Percentiles rank a stretch among this genome's conserved stretches.
Evolutionary conservation across 2,329 filamentous ascomycete genomes (phyloP).

Genomic region (Fusarium nelsonii): DNA sequence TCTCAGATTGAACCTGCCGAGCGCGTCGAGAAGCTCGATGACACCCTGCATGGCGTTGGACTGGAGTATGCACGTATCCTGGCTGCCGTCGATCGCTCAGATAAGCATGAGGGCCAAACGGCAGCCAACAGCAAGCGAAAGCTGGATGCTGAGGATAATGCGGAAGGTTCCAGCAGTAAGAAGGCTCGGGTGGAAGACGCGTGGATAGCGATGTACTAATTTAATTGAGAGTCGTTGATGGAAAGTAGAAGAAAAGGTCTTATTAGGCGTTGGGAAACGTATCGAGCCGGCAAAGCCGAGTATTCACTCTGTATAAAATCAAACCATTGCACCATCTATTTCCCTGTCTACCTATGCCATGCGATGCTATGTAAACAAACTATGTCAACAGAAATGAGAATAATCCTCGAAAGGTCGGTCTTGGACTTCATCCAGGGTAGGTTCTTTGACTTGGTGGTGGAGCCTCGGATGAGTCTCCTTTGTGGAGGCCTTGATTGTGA

Average conservation of each 20-base stretch:
- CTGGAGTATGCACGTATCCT: slow-evolving; percentile 79
- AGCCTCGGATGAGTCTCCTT: not conserved
- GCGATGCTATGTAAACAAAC: slow-evolving; percentile 39
- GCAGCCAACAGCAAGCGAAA: slow-evolving; percentile 62
- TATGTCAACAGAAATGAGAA: slow-evolving; percentile 41
- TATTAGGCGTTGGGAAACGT: slow-evolving; percentile 28
- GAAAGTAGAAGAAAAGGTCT: not conserved
- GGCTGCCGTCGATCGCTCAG: slow-evolving; percentile 57
- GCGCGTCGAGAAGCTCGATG: slow-evolving; percentile 77
- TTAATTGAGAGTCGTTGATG: not conserved
- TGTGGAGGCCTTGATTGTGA: not conserved
- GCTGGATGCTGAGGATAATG: slow-evolving; percentile 48
- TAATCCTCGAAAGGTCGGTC: slow-evolving; percentile 20
- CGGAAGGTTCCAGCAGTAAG: slow-evolving; percentile 57
- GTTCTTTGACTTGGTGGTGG: not conserved
- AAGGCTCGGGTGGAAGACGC: slow-evolving; percentile 58
- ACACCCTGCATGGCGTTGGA: slow-evolving; percentile 75
- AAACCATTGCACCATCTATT: slow-evolving; percentile 40
- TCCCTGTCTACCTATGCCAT: slow-evolving; percentile 38
- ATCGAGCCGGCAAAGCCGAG: slow-evolving; percentile 31
- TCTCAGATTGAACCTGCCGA: slow-evolving; percentile 76
- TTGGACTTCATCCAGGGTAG: not conserved
- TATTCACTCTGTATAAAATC: slow-evolving; percentile 34
- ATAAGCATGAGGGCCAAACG: slow-evolving; percentile 44
- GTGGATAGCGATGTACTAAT: slow-evolving; percentile 26